A percentile compares a stretch with the other conserved stretches of the same genome.
Conservation (phyloP, 2,329 filamentous ascomycete species). For the Diaporthe citri region DNA sequence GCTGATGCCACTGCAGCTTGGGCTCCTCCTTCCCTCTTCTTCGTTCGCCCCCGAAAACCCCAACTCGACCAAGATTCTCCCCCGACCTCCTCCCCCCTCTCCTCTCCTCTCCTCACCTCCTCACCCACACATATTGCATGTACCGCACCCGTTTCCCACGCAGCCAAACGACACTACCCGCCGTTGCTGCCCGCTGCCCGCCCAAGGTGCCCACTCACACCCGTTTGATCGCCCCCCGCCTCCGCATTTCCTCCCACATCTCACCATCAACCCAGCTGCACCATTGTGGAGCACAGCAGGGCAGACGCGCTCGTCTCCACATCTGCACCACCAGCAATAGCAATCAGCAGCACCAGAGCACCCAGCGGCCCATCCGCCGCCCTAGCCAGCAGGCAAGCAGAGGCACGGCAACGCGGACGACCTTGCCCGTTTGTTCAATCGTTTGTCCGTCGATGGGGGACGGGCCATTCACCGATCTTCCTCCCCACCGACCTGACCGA, state of each 20-base stretch:
- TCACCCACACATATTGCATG: not conserved
- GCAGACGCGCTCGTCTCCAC: slow-evolving; percentile 24
- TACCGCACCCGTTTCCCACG: not conserved
- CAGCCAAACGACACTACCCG: not conserved
- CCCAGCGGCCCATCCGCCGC: not conserved
- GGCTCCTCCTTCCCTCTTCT: not conserved
- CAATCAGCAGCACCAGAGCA: not conserved
- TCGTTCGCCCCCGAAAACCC: slow-evolving; percentile 13
- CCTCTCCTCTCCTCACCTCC: slow-evolving; percentile 9
- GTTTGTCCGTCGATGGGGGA: not conserved
- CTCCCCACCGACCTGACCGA: not conserved
- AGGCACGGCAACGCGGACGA: not conserved
- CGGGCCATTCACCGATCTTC: not conserved
- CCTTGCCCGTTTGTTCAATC: not conserved
- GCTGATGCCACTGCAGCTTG: not conserved
- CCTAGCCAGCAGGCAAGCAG: not conserved
- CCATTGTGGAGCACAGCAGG: slow-evolving; percentile 34
- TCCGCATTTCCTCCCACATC: slow-evolving; percentile 40
- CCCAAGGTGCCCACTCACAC: slow-evolving; percentile 29
- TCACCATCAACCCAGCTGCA: slow-evolving; percentile 11
- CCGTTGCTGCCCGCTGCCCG: not conserved
- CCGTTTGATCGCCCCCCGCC: slow-evolving; percentile 38
- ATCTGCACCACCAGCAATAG: slow-evolving; percentile 10
- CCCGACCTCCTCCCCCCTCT: not conserved
- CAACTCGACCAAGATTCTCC: slow-evolving; percentile 22